phyloP scores from a whole-genome alignment of 768 basidiomycete species.

The Boletus pseudopeckii region DNA sequence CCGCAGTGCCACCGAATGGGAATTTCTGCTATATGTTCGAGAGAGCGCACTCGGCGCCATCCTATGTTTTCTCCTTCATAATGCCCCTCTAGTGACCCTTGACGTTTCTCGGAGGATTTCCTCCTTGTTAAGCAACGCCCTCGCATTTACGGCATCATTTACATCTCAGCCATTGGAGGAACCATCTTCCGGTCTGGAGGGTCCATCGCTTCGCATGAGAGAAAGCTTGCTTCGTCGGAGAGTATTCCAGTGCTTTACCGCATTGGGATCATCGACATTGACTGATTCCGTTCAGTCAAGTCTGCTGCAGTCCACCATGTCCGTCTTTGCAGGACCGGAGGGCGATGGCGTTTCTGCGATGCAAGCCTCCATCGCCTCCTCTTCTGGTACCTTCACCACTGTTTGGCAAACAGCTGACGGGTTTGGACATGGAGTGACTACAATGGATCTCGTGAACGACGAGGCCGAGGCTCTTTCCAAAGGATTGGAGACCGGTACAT shows the following conservation, averaged over 20 bases:
- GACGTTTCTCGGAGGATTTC: constrained; percentile 89
- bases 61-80: constrained; percentile 82
- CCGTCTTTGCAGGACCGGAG: constrained; percentile 84
- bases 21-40: constrained; percentile 85
- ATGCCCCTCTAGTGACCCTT: constrained; percentile 75
- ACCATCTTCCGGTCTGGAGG: constrained; percentile 36
- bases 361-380: constrained; percentile 89
- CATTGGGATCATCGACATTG: constrained; percentile 73
- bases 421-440: constrained; percentile 89
- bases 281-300: constrained; percentile 79
- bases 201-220: constrained; percentile 64
- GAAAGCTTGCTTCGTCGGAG: constrained; percentile 83
- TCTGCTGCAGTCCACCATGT: constrained; percentile 76
- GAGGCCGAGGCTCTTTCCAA: constrained; percentile 29
- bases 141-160: constrained; percentile 88
- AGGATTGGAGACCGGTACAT: constrained; percentile 32
- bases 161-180: constrained; percentile 69
- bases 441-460: constrained; percentile 51
- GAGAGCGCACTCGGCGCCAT: constrained; percentile 90
- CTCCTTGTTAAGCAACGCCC: constrained; percentile 81
- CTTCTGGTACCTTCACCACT: constrained; percentile 74
- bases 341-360: constrained; percentile 78
- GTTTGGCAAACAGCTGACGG: constrained; percentile 89
- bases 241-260: constrained; percentile 85
- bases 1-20: constrained; percentile 77